Percentiles rank a stretch among this genome's conserved stretches.
Conservation (phyloP, 768 basidiomycete genomes). For the Leccinum sublutescens region DNA sequence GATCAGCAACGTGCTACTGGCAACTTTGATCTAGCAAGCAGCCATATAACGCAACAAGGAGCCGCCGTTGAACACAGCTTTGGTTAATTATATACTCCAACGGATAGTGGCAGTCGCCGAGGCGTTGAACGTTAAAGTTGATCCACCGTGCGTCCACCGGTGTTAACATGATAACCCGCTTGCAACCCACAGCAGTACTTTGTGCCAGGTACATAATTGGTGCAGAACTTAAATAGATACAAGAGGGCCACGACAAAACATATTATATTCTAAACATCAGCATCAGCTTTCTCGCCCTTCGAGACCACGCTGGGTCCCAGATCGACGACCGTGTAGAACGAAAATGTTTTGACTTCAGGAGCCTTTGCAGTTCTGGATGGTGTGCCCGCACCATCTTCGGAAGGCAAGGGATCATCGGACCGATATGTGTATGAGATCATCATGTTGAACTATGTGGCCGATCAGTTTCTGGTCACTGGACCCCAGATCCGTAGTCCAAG, state of each 20-base stretch:
- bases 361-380: slow-evolving; percentile 45
- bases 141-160: not conserved
- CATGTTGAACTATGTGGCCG: slow-evolving; percentile 78
- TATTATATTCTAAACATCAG: slow-evolving; percentile 12
- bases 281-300: slow-evolving; percentile 46
- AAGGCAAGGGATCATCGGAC: slow-evolving; percentile 77
- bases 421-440: slow-evolving; percentile 92
- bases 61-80: not conserved
- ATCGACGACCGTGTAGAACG: slow-evolving; percentile 84
- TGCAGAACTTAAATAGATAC: not conserved
- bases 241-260: not conserved
- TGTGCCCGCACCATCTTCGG: slow-evolving; percentile 56
- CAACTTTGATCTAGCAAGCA: not conserved
- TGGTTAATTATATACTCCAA: not conserved
- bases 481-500: not conserved
- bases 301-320: slow-evolving; percentile 69
- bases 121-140: too few species aligned
- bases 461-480: slow-evolving; percentile 1
- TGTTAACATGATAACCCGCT: not conserved
- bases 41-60: too few species aligned
- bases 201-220: not conserved
- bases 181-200: not conserved
- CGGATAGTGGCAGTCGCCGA: not conserved
- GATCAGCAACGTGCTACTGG: not conserved
- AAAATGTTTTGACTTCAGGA: slow-evolving; percentile 83